Percentiles rank a stretch among this genome's conserved stretches.
Conservation (phyloP, 1,284 basidiomycete genomes). For the Ustilago loliicola region DNA sequence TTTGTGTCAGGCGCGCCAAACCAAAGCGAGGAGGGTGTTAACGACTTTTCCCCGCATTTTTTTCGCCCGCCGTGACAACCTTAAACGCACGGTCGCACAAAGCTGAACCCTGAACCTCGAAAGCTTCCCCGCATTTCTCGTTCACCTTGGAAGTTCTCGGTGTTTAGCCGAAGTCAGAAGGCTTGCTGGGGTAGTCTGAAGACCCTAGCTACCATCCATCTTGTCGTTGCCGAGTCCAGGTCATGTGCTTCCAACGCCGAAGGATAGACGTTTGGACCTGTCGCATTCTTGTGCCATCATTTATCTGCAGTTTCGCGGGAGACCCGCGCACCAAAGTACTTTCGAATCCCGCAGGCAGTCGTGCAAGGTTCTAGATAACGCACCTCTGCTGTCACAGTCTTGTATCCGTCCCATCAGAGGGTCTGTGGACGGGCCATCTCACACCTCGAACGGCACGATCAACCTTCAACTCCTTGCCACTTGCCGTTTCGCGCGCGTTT, state of each 20-base stretch:
- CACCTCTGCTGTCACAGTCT: neutral
- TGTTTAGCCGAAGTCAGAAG: neutral
- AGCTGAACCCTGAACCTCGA: conserved; percentile 1
- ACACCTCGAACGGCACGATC: no score
- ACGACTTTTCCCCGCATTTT: conserved; percentile 4
- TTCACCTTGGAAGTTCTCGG: neutral
- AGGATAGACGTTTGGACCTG: neutral
- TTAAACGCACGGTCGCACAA: conserved; percentile 1
- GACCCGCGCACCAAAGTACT: neutral
- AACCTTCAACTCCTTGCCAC: no score
- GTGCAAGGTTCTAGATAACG: neutral
- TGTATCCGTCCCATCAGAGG: no score
- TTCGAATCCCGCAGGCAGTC: neutral
- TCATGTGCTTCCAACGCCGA: neutral
- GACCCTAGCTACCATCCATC: neutral
- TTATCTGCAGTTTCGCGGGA: neutral
- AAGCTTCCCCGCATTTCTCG: conserved; percentile 5
- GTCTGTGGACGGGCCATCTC: neutral
- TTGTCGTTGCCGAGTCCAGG: neutral
- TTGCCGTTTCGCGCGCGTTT: neutral
- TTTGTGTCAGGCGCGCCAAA: neutral
- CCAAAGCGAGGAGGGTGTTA: neutral
- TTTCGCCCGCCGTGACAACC: neutral
- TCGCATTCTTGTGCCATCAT: neutral
- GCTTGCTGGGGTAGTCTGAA: neutral